phyloP scores from a whole-genome alignment of 106 monocot genomes.

The Dendrobium chrysotoxum region DNA sequence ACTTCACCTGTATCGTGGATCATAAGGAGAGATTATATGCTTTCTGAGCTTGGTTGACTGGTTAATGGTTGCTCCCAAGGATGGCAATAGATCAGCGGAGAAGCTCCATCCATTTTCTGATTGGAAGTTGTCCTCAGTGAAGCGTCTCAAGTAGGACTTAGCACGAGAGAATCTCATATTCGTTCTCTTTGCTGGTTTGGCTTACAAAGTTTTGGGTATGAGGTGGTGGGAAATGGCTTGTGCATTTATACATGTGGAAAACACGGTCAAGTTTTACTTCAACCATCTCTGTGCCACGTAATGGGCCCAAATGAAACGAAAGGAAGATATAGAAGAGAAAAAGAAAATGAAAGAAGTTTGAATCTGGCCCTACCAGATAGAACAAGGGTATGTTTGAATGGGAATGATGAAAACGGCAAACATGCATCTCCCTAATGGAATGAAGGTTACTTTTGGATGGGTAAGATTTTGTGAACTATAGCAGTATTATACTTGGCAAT shows the following conservation, averaged over 20 bases:
- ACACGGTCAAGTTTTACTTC: not conserved
- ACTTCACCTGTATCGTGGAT: slow-evolving; percentile 55
- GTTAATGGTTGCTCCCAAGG: slow-evolving; percentile 60
- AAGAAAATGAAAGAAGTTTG: not conserved
- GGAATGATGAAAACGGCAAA: no score
- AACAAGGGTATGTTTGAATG: no score
- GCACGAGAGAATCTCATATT: slow-evolving; percentile 20
- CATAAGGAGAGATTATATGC: slow-evolving; percentile 58
- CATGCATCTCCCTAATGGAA: no score
- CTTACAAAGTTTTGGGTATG: not conserved
- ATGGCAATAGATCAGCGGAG: slow-evolving; percentile 48
- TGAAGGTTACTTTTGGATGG: no score
- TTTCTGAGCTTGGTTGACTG: slow-evolving; percentile 39
- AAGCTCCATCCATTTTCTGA: slow-evolving; percentile 23
- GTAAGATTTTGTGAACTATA: no score
- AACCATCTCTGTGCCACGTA: not conserved
- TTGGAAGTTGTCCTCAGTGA: slow-evolving; percentile 13
- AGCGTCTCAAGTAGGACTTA: slow-evolving; percentile 24
- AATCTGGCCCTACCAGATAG: not conserved
- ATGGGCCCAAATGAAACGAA: not conserved
- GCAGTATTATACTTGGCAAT: no score
- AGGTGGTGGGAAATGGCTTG: not conserved
- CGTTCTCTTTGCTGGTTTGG: not conserved
- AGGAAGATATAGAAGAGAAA: not conserved
- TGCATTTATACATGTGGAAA: not conserved